Percentiles rank a stretch among this genome's conserved stretches.
Evolutionary conservation across 495 filamentous ascomycete genomes (phyloP).

Genomic region (Cairneyella variabilis): DNA sequence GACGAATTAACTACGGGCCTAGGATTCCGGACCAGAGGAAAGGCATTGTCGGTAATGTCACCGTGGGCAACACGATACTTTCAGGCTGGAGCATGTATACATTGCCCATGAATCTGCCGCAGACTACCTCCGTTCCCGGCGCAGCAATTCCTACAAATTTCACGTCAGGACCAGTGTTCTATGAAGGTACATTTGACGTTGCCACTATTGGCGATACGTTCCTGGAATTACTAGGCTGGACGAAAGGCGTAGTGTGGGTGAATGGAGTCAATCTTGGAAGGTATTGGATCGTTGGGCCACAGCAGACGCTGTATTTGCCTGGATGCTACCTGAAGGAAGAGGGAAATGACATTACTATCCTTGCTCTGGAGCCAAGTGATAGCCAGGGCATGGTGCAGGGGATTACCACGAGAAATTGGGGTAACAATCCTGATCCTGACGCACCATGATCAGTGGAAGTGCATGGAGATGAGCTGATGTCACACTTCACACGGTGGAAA

Average conservation of each 20-base stretch:
- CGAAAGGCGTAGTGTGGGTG: conserved; percentile 44
- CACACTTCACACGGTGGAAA: too few species aligned
- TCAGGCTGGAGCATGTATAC: conserved; percentile 38
- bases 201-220: conserved; percentile 27
- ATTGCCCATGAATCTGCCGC: conserved; percentile 29
- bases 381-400: conserved; percentile 28
- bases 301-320: conserved; percentile 44
- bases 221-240: conserved; percentile 35
- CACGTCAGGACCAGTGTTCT: conserved; percentile 35
- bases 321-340: conserved; percentile 28
- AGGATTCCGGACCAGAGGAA: conserved; percentile 37
- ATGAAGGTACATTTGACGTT: conserved; percentile 33
- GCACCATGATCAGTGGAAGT: not conserved
- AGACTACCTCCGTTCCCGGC: not conserved
- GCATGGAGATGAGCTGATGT: too few species aligned
- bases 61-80: conserved; percentile 29
- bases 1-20: conserved; percentile 39
- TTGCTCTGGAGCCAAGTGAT: conserved; percentile 37
- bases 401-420: conserved; percentile 33
- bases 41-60: conserved; percentile 43
- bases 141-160: conserved; percentile 1
- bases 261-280: conserved; percentile 44
- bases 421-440: conserved; percentile 42
- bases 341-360: conserved; percentile 36
- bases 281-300: conserved; percentile 44